These are phyloP conservation scores for Podaxis carcinomalis DNA, from an alignment of 768 basidiomycete species.

Conservation along the genomic window DNA sequence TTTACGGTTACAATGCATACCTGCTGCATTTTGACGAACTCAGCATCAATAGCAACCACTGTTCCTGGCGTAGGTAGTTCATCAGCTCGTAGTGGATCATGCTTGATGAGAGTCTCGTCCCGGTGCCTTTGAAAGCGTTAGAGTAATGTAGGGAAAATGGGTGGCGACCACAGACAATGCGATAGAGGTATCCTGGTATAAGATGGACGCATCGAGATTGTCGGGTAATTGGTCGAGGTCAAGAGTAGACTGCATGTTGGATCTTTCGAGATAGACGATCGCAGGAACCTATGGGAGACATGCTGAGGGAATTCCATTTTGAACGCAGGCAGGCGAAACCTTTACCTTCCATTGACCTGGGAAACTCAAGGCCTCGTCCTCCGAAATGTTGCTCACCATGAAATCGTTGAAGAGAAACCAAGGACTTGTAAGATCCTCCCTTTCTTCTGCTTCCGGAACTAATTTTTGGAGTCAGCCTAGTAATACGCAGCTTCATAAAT, in stretches of 20 bases:
- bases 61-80: constrained; percentile 87
- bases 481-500: neutral
- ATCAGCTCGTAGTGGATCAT: constrained; percentile 62
- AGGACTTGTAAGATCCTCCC: constrained; percentile 38
- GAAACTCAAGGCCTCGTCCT: constrained; percentile 86
- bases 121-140: constrained; percentile 54
- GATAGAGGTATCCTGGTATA: constrained; percentile 86
- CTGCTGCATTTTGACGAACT: constrained; percentile 97
- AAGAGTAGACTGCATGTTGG: constrained; percentile 52
- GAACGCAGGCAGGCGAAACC: constrained; percentile 14
- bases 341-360: constrained; percentile 87
- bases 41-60: constrained; percentile 92
- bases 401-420: constrained; percentile 99
- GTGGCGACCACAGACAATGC: constrained; percentile 52
- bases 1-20: constrained; percentile 29
- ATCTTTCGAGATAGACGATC: constrained; percentile 84
- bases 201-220: constrained; percentile 65
- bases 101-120: constrained; percentile 68
- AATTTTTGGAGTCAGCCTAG: neutral
- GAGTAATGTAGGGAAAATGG: neutral
- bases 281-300: constrained; percentile 60
- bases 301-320: neutral
- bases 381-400: constrained; percentile 75
- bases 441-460: constrained; percentile 69
- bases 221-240: constrained; percentile 65